Percentiles rank a stretch among this genome's conserved stretches.
Evolutionary conservation across 169 alveolate genomes (phyloP).

Genomic region (Plasmodium fragile): DNA sequence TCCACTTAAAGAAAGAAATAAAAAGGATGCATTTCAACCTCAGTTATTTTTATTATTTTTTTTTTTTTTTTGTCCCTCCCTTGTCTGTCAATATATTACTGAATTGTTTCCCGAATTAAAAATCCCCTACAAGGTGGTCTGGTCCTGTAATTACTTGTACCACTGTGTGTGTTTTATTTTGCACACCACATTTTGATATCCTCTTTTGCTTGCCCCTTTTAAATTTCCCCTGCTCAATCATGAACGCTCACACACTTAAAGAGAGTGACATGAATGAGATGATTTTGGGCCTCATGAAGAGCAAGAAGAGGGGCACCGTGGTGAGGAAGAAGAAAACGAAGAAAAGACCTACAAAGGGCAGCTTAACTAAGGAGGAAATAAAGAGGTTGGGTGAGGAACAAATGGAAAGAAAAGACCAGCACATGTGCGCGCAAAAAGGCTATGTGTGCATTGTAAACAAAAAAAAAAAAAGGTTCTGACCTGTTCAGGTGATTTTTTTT

Average conservation of each 20-base stretch:
- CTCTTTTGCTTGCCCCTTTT: not conserved
- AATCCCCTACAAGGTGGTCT: not conserved
- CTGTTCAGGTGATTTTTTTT: not conserved
- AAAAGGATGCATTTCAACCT: not conserved
- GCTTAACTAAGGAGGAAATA: conserved; percentile 4
- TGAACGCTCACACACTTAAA: conserved; percentile 16
- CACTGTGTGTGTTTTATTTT: not conserved
- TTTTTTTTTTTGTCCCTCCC: not conserved
- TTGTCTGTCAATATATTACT: not conserved
- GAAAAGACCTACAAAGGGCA: conserved; percentile 12
- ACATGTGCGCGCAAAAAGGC: not conserved
- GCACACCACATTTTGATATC: not conserved
- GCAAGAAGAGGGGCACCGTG: conserved; percentile 6
- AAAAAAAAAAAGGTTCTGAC: not conserved
- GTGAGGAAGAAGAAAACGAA: not conserved
- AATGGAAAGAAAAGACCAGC: not conserved
- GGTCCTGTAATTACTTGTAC: not conserved
- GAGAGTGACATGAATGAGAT: conserved; percentile 42
- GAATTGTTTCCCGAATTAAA: not conserved
- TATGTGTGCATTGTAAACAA: not conserved
- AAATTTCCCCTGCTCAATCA: conserved; percentile 10
- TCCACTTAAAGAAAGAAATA: not conserved
- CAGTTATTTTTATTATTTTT: not conserved
- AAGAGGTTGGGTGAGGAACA: conserved; percentile 29
- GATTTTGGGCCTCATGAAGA: conserved; percentile 32